phyloP scores from a whole-genome alignment of 331 rosid species.

The Rhamnella rubrinervis region DNA sequence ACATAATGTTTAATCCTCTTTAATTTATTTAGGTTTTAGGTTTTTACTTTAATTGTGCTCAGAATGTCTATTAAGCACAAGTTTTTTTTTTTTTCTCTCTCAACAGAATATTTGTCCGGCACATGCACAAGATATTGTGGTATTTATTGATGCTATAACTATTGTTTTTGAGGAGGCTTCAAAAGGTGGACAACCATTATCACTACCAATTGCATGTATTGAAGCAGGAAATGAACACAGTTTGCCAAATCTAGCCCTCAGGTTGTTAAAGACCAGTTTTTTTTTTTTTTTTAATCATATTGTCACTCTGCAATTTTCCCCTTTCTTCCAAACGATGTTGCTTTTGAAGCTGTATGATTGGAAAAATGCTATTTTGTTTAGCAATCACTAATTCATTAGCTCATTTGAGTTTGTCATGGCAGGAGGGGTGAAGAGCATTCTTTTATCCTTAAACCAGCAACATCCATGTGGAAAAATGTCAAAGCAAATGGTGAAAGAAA shows the following conservation, averaged over 20 bases:
- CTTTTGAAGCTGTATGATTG: not conserved
- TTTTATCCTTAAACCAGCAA: slow-evolving; percentile 80
- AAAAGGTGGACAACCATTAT: slow-evolving; percentile 53
- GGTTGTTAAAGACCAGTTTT: slow-evolving; percentile 48
- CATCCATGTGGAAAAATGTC: slow-evolving; percentile 55
- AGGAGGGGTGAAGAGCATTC: slow-evolving; percentile 97
- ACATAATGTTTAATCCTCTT: too few species aligned
- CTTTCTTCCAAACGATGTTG: not conserved
- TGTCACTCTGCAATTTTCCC: not conserved
- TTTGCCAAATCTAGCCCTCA: slow-evolving; percentile 87
- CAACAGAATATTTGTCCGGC: slow-evolving; percentile 85
- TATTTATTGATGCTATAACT: slow-evolving; percentile 86
- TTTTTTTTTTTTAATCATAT: slow-evolving; percentile 13
- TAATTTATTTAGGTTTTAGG: not conserved
- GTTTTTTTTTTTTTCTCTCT: slow-evolving; percentile 29
- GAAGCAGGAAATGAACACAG: slow-evolving; percentile 85
- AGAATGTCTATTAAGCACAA: slow-evolving; percentile 11
- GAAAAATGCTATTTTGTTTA: too few species aligned
- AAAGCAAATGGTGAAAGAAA: slow-evolving; percentile 52
- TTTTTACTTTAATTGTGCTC: slow-evolving; percentile 15
- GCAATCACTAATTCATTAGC: slow-evolving; percentile 20
- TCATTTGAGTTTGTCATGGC: slow-evolving; percentile 41
- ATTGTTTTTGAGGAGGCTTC: slow-evolving; percentile 74
- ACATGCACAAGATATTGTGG: slow-evolving; percentile 69
- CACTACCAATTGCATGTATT: slow-evolving; percentile 76